phyloP scores from a whole-genome alignment of 2,329 filamentous ascomycete genomes.

The Didymella glomerata region DNA sequence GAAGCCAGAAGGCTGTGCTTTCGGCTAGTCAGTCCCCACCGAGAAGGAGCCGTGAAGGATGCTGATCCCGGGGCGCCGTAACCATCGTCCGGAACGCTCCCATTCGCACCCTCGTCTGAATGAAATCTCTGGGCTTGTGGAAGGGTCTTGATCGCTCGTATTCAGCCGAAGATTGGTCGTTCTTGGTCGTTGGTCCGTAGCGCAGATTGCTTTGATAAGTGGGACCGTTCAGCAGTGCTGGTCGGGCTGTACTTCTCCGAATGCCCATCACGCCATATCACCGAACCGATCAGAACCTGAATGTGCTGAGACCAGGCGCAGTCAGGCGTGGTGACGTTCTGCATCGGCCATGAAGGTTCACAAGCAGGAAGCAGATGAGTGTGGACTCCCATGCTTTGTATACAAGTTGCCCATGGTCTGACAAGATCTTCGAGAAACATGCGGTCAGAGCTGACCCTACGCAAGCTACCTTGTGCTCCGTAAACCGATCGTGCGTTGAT shows the following conservation, averaged over 20 bases:
- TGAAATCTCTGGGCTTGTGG: background rate
- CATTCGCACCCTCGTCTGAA: background rate
- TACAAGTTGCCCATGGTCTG: background rate
- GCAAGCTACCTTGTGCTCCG: background rate
- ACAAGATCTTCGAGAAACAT: background rate
- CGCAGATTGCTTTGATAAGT: background rate
- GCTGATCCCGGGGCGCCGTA: background rate
- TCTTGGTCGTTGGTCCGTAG: background rate
- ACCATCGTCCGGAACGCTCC: background rate
- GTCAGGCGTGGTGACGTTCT: background rate
- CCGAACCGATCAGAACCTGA: background rate
- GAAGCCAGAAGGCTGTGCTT: background rate
- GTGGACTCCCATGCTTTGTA: background rate
- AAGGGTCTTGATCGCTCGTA: background rate
- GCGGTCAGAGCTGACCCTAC: background rate
- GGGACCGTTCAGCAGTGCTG: background rate
- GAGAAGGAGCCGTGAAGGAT: constrained; percentile 13
- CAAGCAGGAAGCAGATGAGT: background rate
- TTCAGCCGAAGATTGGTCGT: background rate
- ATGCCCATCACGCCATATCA: background rate
- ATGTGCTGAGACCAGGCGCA: background rate
- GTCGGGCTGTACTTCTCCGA: background rate
- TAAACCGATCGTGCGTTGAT: background rate
- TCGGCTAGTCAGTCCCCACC: constrained; percentile 7
- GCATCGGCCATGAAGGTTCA: background rate